These are phyloP conservation scores for Quercus mongolica DNA, from an alignment of 306 rosid species.

Conservation along the genomic window DNA sequence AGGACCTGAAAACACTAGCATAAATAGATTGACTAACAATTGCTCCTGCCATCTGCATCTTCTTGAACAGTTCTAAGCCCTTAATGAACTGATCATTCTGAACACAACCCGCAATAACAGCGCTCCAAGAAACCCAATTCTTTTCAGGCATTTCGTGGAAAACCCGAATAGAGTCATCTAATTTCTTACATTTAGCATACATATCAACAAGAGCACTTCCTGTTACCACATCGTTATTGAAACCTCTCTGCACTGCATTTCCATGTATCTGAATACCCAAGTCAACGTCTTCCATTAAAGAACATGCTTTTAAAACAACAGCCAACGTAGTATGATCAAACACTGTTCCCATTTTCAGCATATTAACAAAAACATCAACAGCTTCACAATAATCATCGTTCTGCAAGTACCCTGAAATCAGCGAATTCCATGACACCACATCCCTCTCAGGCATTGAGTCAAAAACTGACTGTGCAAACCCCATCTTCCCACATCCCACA, in stretches of 20 bases:
- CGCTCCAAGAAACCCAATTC: conserved; percentile 79
- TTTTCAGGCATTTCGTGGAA: conserved; percentile 55
- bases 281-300: conserved; percentile 40
- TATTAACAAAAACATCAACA: conserved; percentile 39
- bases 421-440: conserved; percentile 77
- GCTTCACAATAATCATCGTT: conserved; percentile 33
- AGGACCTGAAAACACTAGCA: conserved; percentile 77
- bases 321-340: conserved; percentile 66
- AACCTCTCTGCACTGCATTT: conserved; percentile 59
- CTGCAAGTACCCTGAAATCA: conserved; percentile 66
- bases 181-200: conserved; percentile 65
- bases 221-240: conserved; percentile 52
- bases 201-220: conserved; percentile 76
- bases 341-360: conserved; percentile 35
- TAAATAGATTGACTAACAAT: conserved; percentile 85
- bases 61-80: conserved; percentile 59
- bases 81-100: conserved; percentile 53
- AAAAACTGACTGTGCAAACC: conserved; percentile 42
- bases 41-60: conserved; percentile 54
- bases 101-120: conserved; percentile 76
- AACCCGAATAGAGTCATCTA: conserved; percentile 47
- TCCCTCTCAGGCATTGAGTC: conserved; percentile 65
- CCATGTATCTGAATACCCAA: conserved; percentile 72
- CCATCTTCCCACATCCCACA: conserved; percentile 50
- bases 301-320: conserved; percentile 58